These are phyloP conservation scores for Lactarius evosmus DNA, from an alignment of 768 basidiomycete species.

Conservation along the genomic window DNA sequence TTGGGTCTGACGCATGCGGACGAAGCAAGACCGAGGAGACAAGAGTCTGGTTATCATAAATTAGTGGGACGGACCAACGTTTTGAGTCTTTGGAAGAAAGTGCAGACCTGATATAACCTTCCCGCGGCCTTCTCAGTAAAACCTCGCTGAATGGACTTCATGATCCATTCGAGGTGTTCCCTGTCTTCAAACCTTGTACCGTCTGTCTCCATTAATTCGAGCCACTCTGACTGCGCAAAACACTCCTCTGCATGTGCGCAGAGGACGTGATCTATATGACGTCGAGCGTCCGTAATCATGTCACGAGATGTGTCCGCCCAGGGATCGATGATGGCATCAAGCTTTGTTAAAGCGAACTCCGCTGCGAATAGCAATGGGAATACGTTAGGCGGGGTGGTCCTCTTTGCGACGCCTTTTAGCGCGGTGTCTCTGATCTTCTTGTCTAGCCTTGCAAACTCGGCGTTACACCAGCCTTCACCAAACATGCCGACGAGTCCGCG, in stretches of 20 bases:
- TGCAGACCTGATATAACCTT: constrained; percentile 69
- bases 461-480: constrained; percentile 84
- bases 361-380: constrained; percentile 68
- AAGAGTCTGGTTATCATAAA: constrained; percentile 47
- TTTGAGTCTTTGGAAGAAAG: background rate
- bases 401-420: constrained; percentile 68
- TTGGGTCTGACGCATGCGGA: constrained; percentile 56
- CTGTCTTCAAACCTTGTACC: constrained; percentile 72
- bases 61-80: background rate
- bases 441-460: constrained; percentile 72
- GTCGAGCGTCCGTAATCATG: constrained; percentile 63
- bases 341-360: constrained; percentile 54
- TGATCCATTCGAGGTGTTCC: constrained; percentile 74
- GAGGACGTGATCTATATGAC: constrained; percentile 58
- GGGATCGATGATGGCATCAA: constrained; percentile 56
- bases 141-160: constrained; percentile 61
- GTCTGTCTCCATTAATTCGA: constrained; percentile 68
- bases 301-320: constrained; percentile 70
- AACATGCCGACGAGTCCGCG: constrained; percentile 79
- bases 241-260: constrained; percentile 57
- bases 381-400: constrained; percentile 63
- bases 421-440: constrained; percentile 63
- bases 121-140: constrained; percentile 63
- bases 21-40: constrained; percentile 72
- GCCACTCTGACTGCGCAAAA: constrained; percentile 68